Base-by-base conservation (phyloP, 2,329 filamentous ascomycete genomes). In the Ustulina deusta region DNA sequence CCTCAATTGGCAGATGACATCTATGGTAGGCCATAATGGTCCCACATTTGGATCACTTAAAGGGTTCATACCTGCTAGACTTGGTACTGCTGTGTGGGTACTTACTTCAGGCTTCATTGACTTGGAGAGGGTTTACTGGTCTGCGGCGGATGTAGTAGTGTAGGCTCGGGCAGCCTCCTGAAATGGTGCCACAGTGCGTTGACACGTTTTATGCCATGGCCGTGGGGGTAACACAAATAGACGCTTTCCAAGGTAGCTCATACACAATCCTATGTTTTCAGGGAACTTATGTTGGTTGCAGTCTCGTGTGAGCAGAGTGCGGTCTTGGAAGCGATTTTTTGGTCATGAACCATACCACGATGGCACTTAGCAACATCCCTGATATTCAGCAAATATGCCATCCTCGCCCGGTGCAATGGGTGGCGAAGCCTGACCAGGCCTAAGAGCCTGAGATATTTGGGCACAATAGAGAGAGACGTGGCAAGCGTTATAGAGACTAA, bases 401-500 rank as follows among this genome's bases (percentile, higher is more conserved):
- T 40, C 2, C 40, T 60, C 54, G 11, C 22, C 25, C 22, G 38
- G 20, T 38, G 27, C 5, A 22, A 48, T 42, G 42, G n/a, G 40
- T 36, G 17, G n/a, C 9, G 32, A 40, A 36, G 29, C 42, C 40
- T 42, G 25, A 64, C 11, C 32, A 48, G n/a, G n/a, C n/a, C n/a
- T 29, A 40, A 46, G 36, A 48, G 40, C 40, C 32, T 38, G 20
- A 20, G 52, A 34, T n/a, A 34, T 40, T 62, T 65, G 29, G 58
- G 48, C 46, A 56, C 20, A 4, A 40, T 36, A 40, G 46, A 62
- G 6, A 55, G 6, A 61, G 54, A 68, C 65, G 61, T 68, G 65
- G 65, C 61, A 62, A 25, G 42, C 27, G 46, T 27, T 51, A 57
- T 52, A 49, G 44, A 48, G 17, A 32, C 57, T 49, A 52, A 17